These are phyloP conservation scores for Fallopia convolvulus DNA, from an alignment of 148 eudicot genomes.

Conservation along the genomic window DNA sequence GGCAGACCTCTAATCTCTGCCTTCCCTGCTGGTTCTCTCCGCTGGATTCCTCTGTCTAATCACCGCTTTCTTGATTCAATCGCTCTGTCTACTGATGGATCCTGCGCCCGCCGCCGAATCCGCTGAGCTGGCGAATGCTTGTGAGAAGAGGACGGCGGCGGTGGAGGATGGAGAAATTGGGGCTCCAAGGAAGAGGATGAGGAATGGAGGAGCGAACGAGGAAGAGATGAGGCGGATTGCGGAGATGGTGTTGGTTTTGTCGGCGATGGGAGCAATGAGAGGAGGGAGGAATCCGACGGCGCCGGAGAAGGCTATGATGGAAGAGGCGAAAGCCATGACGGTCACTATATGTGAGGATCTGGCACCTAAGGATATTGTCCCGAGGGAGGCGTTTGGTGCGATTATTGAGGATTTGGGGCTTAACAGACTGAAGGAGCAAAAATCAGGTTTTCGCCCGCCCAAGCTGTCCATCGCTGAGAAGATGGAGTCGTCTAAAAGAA, in stretches of 20 bases:
- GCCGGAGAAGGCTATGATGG: conserved; percentile 68
- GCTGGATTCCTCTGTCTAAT: background rate
- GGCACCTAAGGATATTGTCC: conserved; percentile 75
- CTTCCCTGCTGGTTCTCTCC: conserved; percentile 31
- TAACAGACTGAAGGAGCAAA: conserved; percentile 39
- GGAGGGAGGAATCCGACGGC: conserved; percentile 59
- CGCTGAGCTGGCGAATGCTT: conserved; percentile 13
- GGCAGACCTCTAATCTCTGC: conserved; percentile 23
- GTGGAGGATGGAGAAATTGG: conserved; percentile 21
- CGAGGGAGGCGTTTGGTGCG: conserved; percentile 46
- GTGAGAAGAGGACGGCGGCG: conserved; percentile 23
- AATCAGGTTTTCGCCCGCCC: conserved; percentile 45
- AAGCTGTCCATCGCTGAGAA: conserved; percentile 64
- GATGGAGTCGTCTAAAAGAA: conserved; percentile 41
- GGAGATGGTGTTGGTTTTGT: conserved; percentile 71
- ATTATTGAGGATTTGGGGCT: conserved; percentile 85
- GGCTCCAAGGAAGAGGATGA: conserved; percentile 23
- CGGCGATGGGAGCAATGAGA: conserved; percentile 85
- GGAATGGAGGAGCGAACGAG: conserved; percentile 18
- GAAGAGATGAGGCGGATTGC: conserved; percentile 55
- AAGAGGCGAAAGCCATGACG: conserved; percentile 58
- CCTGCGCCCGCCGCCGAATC: conserved; percentile 15
- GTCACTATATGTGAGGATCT: conserved; percentile 48
- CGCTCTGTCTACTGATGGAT: conserved; percentile 23
- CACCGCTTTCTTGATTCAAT: background rate